Evolutionary conservation across 2,329 filamentous ascomycete genomes (phyloP).

Genomic region (Aureobasidium musti): DNA sequence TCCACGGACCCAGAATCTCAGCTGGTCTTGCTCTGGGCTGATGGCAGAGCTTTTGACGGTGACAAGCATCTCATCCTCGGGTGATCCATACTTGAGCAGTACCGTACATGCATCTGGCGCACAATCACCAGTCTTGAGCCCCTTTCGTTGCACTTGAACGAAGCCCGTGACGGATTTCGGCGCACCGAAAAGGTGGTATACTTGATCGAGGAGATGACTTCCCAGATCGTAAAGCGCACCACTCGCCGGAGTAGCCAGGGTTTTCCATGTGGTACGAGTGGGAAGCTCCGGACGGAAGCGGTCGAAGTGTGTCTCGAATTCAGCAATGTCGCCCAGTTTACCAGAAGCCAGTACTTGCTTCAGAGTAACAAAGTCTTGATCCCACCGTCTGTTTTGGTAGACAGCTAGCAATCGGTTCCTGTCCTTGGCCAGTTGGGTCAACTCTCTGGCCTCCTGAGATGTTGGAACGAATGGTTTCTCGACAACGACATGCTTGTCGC

Average conservation of each 20-base stretch:
- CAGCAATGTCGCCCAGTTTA: conserved; percentile 68
- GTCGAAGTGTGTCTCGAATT: conserved; percentile 81
- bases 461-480: conserved; percentile 84
- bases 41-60: conserved; percentile 69
- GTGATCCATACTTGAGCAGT: conserved; percentile 61
- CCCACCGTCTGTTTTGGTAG: conserved; percentile 68
- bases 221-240: conserved; percentile 74
- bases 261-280: conserved; percentile 62
- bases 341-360: conserved; percentile 61
- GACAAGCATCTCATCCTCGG: conserved; percentile 60
- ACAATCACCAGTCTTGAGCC: conserved; percentile 50
- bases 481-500: conserved; percentile 75
- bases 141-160: conserved; percentile 66
- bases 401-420: conserved; percentile 49
- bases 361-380: conserved; percentile 73
- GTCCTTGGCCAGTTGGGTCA: conserved; percentile 50
- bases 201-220: conserved; percentile 75
- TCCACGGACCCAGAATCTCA: conserved; percentile 76
- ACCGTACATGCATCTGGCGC: conserved; percentile 59
- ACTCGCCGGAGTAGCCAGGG: conserved; percentile 63
- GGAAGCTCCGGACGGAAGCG: conserved; percentile 65
- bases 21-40: conserved; percentile 65
- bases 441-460: conserved; percentile 64
- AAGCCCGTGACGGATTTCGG: conserved; percentile 68
- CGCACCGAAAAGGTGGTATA: conserved; percentile 68